phyloP scores from a whole-genome alignment of 108 stramenopile species.

The Pinguiococcus pyrenoidosus region DNA sequence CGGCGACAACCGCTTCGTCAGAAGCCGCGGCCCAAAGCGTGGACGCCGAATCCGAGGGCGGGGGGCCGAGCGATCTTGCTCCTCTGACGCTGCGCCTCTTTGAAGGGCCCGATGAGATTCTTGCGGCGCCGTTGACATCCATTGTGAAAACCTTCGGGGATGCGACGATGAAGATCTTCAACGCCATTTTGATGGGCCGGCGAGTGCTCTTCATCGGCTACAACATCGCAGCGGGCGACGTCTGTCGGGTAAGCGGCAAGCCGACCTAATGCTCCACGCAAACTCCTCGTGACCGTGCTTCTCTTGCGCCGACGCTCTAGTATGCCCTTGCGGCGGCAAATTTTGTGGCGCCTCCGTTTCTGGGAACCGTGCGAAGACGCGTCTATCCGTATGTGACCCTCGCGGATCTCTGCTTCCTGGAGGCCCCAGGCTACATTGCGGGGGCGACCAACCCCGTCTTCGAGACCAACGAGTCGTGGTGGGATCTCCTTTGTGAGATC shows the following conservation, averaged over 20 bases:
- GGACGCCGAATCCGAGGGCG: no score
- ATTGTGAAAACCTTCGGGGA: conserved; percentile 22
- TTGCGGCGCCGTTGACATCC: conserved; percentile 4
- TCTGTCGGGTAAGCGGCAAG: conserved; percentile 16
- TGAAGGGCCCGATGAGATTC: conserved; percentile 8
- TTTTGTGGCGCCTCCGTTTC: conserved; percentile 6
- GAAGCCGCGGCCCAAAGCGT: no score
- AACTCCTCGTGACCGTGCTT: neutral
- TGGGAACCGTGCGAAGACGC: conserved; percentile 17
- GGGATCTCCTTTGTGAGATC: conserved; percentile 35
- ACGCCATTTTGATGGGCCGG: conserved; percentile 17
- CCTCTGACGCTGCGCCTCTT: no score
- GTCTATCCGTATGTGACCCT: conserved; percentile 33
- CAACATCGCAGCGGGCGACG: conserved; percentile 26
- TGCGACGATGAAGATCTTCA: conserved; percentile 17
- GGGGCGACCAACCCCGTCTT: conserved; percentile 40
- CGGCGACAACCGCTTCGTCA: no score
- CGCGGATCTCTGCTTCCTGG: conserved; percentile 27
- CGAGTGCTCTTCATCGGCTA: conserved; percentile 29
- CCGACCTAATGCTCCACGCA: neutral
- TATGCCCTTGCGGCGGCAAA: neutral
- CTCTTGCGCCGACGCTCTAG: neutral
- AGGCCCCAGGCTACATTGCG: conserved; percentile 25
- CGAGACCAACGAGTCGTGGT: conserved; percentile 24
- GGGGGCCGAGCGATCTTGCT: no score